Conservation (phyloP, 371 early-diverging fungal genomes). For the Paraphysoderma sedebokerense region DNA sequence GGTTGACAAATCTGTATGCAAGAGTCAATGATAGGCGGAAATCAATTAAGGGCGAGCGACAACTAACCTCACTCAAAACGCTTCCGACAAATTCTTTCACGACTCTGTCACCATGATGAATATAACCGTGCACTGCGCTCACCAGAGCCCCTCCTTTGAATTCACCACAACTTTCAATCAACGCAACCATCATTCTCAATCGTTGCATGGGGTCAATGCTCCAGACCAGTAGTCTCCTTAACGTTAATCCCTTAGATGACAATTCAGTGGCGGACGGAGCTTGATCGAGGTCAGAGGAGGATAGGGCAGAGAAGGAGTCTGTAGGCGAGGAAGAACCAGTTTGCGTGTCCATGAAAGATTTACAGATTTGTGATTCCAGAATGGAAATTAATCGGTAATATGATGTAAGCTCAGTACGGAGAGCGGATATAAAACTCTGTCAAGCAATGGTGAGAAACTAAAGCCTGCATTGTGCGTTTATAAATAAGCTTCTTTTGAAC, state of each 20-base stretch:
- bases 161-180: conserved; percentile 31
- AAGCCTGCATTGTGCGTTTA: not conserved
- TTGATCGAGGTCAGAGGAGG: too few species aligned
- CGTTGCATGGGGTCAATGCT: conserved; percentile 55
- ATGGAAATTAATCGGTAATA: conserved; percentile 71
- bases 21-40: too few species aligned
- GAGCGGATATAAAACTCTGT: conserved; percentile 62
- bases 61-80: conserved; percentile 40
- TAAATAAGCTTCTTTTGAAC: not conserved
- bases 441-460: conserved; percentile 1
- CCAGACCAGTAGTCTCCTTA: conserved; percentile 79
- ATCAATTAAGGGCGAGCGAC: too few species aligned
- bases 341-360: too few species aligned
- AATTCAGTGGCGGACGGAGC: conserved; percentile 15
- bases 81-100: conserved; percentile 54
- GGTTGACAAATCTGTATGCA: conserved; percentile 35
- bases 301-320: too few species aligned
- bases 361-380: too few species aligned
- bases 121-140: conserved; percentile 55
- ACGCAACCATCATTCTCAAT: conserved; percentile 44
- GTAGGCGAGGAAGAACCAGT: too few species aligned
- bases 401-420: conserved; percentile 55
- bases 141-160: conserved; percentile 63
- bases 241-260: conserved; percentile 36
- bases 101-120: conserved; percentile 79